Conservation (phyloP, 495 filamentous ascomycete species). For the Penicillium desertorum region DNA sequence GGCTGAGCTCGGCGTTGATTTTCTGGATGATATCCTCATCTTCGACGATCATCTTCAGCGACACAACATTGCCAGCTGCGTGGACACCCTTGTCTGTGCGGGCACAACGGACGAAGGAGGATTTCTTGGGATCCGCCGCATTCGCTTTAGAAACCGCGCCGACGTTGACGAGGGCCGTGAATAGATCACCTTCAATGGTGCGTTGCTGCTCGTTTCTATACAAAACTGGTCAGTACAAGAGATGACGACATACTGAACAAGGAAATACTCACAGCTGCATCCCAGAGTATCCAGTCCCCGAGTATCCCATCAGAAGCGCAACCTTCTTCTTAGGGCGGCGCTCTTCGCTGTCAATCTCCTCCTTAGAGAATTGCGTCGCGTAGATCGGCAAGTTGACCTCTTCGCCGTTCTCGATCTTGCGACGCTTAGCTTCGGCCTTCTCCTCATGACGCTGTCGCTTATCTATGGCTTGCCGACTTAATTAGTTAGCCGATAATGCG, state of each 20-base stretch:
- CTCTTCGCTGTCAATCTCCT: constrained; percentile 81
- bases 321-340: constrained; percentile 92
- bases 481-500: constrained; percentile 55
- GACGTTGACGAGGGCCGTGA: constrained; percentile 82
- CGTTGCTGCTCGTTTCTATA: constrained; percentile 61
- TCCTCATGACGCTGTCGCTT: constrained; percentile 62
- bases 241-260: not conserved
- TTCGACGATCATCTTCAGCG: constrained; percentile 92
- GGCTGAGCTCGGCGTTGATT: constrained; percentile 80
- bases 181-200: constrained; percentile 97
- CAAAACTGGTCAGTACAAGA: constrained; percentile 10
- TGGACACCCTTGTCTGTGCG: constrained; percentile 98
- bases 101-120: constrained; percentile 87
- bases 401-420: constrained; percentile 51
- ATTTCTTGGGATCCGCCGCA: constrained; percentile 94
- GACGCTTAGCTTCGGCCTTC: constrained; percentile 58
- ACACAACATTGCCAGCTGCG: constrained; percentile 93
- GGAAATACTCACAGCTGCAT: constrained; percentile 70
- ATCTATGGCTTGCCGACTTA: constrained; percentile 61
- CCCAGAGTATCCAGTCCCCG: constrained; percentile 94
- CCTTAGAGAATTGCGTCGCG: constrained; percentile 61
- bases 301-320: constrained; percentile 91
- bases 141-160: constrained; percentile 96
- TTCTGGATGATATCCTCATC: constrained; percentile 82
- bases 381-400: constrained; percentile 43